phyloP scores from a whole-genome alignment of 1,139 yeast genomes.

The Taphrina deformans region DNA sequence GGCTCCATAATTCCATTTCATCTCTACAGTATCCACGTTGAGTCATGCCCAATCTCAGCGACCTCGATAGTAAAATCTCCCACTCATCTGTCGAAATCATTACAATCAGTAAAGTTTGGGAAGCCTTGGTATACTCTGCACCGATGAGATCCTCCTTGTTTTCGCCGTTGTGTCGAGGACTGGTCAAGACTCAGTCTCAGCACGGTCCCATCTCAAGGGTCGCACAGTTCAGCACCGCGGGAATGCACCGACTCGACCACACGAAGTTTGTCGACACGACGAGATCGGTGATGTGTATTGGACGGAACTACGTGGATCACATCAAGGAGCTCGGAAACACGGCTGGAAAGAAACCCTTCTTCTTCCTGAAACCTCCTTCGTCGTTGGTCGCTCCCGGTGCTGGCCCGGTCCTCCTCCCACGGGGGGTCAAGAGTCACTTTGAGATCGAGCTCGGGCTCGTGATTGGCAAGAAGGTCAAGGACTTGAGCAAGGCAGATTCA shows the following conservation, averaged over 20 bases:
- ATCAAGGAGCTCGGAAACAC: constrained; percentile 82
- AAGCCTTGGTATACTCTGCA: no score
- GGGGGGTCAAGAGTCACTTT: constrained; percentile 79
- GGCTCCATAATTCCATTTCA: neutral
- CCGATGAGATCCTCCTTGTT: neutral
- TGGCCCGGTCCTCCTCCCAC: constrained; percentile 82
- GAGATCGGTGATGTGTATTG: constrained; percentile 84
- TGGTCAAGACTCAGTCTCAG: neutral
- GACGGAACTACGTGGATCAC: constrained; percentile 78
- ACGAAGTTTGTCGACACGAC: constrained; percentile 38
- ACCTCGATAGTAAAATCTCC: no score
- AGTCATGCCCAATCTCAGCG: neutral
- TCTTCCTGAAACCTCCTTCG: constrained; percentile 76
- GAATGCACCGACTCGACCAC: neutral
- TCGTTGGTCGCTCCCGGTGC: constrained; percentile 53
- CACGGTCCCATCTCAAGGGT: neutral
- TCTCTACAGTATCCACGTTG: neutral
- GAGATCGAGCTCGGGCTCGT: constrained; percentile 89
- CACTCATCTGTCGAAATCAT: no score
- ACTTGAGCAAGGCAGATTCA: constrained; percentile 59
- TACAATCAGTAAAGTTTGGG: no score
- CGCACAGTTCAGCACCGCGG: neutral
- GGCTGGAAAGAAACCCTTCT: constrained; percentile 76
- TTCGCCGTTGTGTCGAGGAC: neutral
- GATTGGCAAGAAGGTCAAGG: constrained; percentile 62